These are phyloP conservation scores for Lentinula guzmanii DNA, from an alignment of 768 basidiomycete genomes.

Conservation along the genomic window DNA sequence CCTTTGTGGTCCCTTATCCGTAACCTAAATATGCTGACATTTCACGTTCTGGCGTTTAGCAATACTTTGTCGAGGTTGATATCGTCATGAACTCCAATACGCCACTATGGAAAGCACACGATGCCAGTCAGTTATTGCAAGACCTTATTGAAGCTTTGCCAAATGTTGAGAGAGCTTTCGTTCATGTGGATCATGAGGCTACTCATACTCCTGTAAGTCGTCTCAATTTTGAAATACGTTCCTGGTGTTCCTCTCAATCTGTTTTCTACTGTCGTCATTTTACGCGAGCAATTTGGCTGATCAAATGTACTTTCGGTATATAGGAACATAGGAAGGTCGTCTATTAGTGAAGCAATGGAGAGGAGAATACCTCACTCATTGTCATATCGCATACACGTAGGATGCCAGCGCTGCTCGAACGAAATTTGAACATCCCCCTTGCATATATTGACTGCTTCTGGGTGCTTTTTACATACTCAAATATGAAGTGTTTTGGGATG, in stretches of 20 bases:
- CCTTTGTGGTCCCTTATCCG: neutral
- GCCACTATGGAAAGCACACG: slow-evolving; percentile 85
- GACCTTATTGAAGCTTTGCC: slow-evolving; percentile 87
- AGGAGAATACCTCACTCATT: neutral
- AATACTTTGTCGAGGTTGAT: slow-evolving; percentile 94
- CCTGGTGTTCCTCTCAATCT: too few relatives aligned
- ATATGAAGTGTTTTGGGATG: too few relatives aligned
- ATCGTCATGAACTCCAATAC: slow-evolving; percentile 88
- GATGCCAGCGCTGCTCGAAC: too few relatives aligned
- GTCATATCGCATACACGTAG: too few relatives aligned
- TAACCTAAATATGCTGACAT: neutral
- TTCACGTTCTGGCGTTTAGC: slow-evolving; percentile 29
- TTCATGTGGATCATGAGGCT: slow-evolving; percentile 92
- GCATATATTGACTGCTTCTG: too few relatives aligned
- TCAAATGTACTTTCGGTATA: neutral
- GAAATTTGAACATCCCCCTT: too few relatives aligned
- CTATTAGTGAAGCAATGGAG: neutral
- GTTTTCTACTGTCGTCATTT: too few relatives aligned
- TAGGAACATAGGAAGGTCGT: slow-evolving; percentile 4
- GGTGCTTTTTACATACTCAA: too few relatives aligned
- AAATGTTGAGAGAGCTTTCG: slow-evolving; percentile 89
- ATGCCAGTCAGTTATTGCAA: slow-evolving; percentile 77
- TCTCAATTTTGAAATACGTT: too few relatives aligned
- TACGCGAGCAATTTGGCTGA: too few relatives aligned
- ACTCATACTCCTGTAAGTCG: slow-evolving; percentile 3